Evolutionary conservation across 129 eudicot species (phyloP), one percentile per base, ranked within the genome.

Genomic region (Artemisia argyi): DNA sequence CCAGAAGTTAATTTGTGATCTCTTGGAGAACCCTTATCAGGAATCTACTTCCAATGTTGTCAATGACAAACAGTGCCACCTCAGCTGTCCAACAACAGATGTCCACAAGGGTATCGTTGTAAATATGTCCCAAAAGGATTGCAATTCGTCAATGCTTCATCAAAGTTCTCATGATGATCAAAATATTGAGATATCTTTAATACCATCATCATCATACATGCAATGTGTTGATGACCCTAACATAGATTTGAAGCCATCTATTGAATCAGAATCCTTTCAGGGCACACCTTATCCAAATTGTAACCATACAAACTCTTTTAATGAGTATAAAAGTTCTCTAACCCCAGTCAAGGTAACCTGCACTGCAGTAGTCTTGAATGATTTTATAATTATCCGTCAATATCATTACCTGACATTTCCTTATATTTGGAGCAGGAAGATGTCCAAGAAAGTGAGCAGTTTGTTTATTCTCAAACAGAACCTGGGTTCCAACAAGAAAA

Each of bases 1-100:
- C 66, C 82, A 85, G 81, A 90, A 72, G 61, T 80, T 93, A 77
- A 89, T 93, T 73, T 74, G 78, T 79, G 85, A 82, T 69, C 85
- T 89, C 19, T 85, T 91, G 56, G 83, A 78, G 30, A 73, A 72
- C 48, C 77, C 78, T 63, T 60, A 78, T 66, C 79, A 61, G 58
- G 83, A 81, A 65, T 60, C 56, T 71, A 54, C 66, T 64, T 59
- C 84, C 18, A 68, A 56, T 62, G 63, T 64, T 74, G 74, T 28
- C 70, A 67, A 49, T 57, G 68, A 78, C 17, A 56, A 78, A 64
- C 77, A 56, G 47, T 68, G 68, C 42, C 52, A 74, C 67, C 47
- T 72, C 48, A 62, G 65, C 59, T 17, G 62, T 56, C 79, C 66
- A 9, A 68, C 69, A 68, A 56, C 71, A 12, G 44, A 74, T 67